Conservation (phyloP, 2,329 filamentous ascomycete species). For the Tolypocladium tundrense region DNA sequence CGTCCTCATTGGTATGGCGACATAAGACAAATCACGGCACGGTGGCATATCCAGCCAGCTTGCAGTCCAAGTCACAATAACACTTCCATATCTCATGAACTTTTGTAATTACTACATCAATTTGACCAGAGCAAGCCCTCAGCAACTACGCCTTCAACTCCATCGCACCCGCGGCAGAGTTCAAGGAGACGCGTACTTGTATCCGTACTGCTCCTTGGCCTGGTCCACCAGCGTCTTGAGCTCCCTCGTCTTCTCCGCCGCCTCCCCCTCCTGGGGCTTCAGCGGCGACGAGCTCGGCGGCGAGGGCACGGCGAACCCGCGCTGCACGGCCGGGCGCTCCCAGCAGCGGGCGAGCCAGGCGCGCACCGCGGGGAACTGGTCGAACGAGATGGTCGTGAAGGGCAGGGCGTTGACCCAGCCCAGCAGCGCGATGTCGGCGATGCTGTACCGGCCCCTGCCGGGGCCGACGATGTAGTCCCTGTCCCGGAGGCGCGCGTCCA, state of each 20-base stretch:
- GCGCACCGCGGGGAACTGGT: constrained; percentile 61
- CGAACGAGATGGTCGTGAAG: constrained; percentile 25
- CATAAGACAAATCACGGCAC: no score
- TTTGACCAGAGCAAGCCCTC: neutral
- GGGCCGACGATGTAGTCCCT: constrained; percentile 45
- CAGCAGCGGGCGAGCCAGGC: constrained; percentile 64
- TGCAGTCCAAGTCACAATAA: neutral
- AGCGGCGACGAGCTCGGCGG: constrained; percentile 27
- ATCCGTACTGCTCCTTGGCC: constrained; percentile 35
- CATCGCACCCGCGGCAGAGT: no score
- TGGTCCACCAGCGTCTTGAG: constrained; percentile 21
- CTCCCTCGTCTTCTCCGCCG: constrained; percentile 14
- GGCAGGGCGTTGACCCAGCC: constrained; percentile 49
- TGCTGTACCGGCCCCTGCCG: constrained; percentile 44
- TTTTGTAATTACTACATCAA: neutral
- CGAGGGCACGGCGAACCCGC: constrained; percentile 59
- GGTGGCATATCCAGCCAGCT: neutral
- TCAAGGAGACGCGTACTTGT: constrained; percentile 35
- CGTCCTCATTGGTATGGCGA: neutral
- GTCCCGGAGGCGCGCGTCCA: constrained; percentile 52
- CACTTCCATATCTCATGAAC: neutral
- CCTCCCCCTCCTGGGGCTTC: constrained; percentile 8
- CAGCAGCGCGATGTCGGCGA: constrained; percentile 63
- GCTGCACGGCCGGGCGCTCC: constrained; percentile 58
- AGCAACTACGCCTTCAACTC: neutral